A percentile compares a stretch with the other conserved stretches of the same genome.
phyloP scores from a whole-genome alignment of 306 rosid species.

The Abrus pulchellus region DNA sequence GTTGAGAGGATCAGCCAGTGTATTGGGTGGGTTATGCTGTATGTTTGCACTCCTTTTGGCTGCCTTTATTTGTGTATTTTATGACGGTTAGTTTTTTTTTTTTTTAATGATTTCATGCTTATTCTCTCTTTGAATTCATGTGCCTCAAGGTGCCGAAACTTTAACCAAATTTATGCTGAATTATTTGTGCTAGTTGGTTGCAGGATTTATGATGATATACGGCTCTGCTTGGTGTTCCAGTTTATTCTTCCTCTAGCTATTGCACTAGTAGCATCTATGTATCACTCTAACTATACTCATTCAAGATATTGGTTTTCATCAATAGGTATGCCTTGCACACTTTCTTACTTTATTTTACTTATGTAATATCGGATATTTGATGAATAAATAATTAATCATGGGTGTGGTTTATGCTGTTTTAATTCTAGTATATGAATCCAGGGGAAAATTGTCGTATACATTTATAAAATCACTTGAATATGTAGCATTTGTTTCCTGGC shows the following conservation, averaged over 20 bases:
- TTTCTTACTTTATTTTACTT: slow-evolving; percentile 4
- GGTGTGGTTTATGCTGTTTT: background rate
- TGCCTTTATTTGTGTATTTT: slow-evolving; percentile 55
- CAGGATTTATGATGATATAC: slow-evolving; percentile 64
- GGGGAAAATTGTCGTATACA: background rate
- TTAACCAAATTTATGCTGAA: slow-evolving; percentile 51
- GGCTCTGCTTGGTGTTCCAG: slow-evolving; percentile 70
- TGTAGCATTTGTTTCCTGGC: slow-evolving; percentile 19
- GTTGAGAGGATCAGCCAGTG: slow-evolving; percentile 63
- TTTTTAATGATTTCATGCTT: background rate
- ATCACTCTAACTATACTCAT: slow-evolving; percentile 68
- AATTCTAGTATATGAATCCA: too few species aligned
- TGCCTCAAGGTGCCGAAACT: slow-evolving; percentile 31
- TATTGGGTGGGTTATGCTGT: slow-evolving; percentile 64
- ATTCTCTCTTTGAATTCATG: slow-evolving; percentile 25
- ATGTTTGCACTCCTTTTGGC: slow-evolving; percentile 56
- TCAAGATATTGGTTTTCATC: slow-evolving; percentile 73
- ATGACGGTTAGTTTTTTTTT: slow-evolving; percentile 56
- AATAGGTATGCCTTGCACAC: slow-evolving; percentile 53
- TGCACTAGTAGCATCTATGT: slow-evolving; percentile 55
- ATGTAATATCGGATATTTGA: too few species aligned
- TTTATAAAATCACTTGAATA: background rate
- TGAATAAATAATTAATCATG: too few species aligned
- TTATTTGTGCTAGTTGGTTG: slow-evolving; percentile 57
- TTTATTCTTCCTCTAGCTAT: slow-evolving; percentile 64